Conservation (phyloP, 495 filamentous ascomycete genomes). For the Hamigera avellanea region DNA sequence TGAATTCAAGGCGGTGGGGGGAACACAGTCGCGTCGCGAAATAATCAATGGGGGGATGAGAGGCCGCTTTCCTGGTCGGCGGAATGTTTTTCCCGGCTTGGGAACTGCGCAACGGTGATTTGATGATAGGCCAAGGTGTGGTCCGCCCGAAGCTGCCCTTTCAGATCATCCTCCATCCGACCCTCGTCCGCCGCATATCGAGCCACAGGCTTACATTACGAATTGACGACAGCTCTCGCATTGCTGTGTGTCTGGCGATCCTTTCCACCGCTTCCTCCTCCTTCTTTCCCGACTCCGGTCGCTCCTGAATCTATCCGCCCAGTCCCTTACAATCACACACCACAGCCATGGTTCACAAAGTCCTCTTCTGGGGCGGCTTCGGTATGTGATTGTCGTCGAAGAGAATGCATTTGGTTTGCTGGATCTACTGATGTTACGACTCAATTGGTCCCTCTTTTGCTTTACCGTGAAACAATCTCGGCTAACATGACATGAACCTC, state of each 20-base stretch:
- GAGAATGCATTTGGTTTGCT: background rate
- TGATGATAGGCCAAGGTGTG: slow-evolving; percentile 16
- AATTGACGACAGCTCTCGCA: background rate
- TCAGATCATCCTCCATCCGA: slow-evolving; percentile 13
- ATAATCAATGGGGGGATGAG: slow-evolving; percentile 8
- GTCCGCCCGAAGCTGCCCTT: background rate
- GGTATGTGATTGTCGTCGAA: slow-evolving; percentile 45
- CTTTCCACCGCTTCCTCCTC: background rate
- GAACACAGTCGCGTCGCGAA: slow-evolving; percentile 11
- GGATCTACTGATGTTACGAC: slow-evolving; percentile 1
- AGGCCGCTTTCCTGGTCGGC: slow-evolving; percentile 5
- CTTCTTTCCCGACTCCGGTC: background rate
- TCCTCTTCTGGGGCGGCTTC: slow-evolving; percentile 96
- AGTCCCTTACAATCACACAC: slow-evolving; percentile 8
- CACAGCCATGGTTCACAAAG: slow-evolving; percentile 55
- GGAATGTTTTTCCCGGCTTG: slow-evolving; percentile 22
- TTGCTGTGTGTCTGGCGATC: background rate
- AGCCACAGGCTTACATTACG: background rate
- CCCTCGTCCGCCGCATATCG: slow-evolving; percentile 1
- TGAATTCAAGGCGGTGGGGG: background rate
- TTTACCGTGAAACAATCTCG: background rate
- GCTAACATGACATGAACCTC: background rate
- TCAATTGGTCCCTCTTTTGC: background rate
- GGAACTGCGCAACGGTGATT: slow-evolving; percentile 31
- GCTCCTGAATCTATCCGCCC: slow-evolving; percentile 6